phyloP scores from a whole-genome alignment of 208 protist genomes.

The Acanthamoeba sp. region DNA sequence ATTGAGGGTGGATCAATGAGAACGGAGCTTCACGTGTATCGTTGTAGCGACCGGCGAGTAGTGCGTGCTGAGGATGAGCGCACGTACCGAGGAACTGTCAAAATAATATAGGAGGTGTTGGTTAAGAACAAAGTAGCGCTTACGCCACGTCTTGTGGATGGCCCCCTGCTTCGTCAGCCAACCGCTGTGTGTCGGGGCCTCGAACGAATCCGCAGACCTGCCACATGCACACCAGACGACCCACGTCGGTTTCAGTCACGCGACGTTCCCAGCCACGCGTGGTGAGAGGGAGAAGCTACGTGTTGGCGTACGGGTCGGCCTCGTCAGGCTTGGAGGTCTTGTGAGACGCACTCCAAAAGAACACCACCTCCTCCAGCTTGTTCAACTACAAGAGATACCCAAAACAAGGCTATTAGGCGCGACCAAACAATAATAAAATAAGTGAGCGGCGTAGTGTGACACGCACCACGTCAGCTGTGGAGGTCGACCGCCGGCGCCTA shows the following conservation, averaged over 20 bases:
- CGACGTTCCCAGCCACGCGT: too few species aligned
- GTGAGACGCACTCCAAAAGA: conserved; percentile 3
- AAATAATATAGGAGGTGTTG: not conserved
- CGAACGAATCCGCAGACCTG: not conserved
- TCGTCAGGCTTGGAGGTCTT: not conserved
- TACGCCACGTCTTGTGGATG: conserved; percentile 60
- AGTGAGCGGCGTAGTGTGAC: too few species aligned
- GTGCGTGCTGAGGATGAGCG: too few species aligned
- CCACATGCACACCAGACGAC: too few species aligned
- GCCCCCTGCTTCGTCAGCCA: conserved; percentile 17
- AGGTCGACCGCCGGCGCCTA: too few species aligned
- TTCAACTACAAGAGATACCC: not conserved
- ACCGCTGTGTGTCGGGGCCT: not conserved
- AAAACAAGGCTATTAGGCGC: too few species aligned
- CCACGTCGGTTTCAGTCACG: too few species aligned
- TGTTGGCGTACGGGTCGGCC: not conserved
- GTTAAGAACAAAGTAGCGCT: conserved; percentile 38
- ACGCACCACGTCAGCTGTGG: too few species aligned
- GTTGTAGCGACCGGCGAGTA: too few species aligned
- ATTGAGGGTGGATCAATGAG: too few species aligned
- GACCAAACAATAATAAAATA: too few species aligned
- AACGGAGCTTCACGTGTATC: too few species aligned
- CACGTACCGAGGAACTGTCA: conserved; percentile 7
- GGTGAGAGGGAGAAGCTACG: not conserved
- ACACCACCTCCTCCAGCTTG: conserved; percentile 22